Base-by-base conservation (phyloP, 2,329 filamentous ascomycete genomes). In the Akanthomyces muscarius region DNA sequence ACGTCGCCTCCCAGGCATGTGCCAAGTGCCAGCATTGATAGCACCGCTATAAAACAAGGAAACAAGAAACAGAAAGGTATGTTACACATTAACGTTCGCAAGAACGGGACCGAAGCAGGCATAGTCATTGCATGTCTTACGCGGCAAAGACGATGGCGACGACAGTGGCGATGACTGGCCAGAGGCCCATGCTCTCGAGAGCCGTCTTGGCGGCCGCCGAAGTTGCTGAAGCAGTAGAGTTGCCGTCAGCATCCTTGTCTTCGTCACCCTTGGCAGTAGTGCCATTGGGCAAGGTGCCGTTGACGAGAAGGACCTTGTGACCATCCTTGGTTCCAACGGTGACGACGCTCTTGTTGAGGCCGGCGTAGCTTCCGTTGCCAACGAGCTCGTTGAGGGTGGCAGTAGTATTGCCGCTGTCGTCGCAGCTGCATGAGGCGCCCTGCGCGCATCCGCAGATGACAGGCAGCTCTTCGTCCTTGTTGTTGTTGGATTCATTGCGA, bases 201-300 rank as follows among this genome's bases (percentile, higher is more conserved):
- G 80, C 59, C 1, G 67, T 67, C 14, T 66, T 67, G 65, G 78
- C 65, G 36, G 74, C 69, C 3, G 65, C 67, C 23, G 67, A 76
- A n/a, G 74, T 76, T 23, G 67, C 73, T 45, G 70, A 68, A 4
- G 33, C 33, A 6, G 76, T 72, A 54, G 75, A 72, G 8, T 79
- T 72, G 57, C 74, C 72, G 1, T 79, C 78, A 16, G 72, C 75
- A 30, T 78, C 81, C 14, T 78, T 79, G 42, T 67, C 59, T 4
- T 72, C 72, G 0, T 48, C 44, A 11, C 60, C 60, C 60, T 62
- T 65, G 0, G 81, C 79, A 0, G 85, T 87, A 0, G 87, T 89
- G 55, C 85, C 86, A 67, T 89, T 89, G 36, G 87, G 84, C 4
- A 94, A 77, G 0, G 88, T 90, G n/a, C 91, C 91, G 72, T 92